Base-by-base conservation (phyloP, 1,284 basidiomycete species). In the Athelia sp. region DNA sequence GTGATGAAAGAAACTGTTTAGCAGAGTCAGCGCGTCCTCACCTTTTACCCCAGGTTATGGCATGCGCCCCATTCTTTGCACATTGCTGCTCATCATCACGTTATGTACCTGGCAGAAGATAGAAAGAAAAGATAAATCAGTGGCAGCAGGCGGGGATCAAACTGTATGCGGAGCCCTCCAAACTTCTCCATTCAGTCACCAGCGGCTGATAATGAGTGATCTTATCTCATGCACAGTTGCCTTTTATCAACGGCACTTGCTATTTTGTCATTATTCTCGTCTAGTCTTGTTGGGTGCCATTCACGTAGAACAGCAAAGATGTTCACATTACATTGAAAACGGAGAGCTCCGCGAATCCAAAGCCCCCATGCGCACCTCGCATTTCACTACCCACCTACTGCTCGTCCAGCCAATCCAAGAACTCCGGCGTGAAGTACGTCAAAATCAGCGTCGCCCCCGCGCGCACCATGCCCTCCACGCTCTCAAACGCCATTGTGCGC, bases 391-490 rank as follows among this genome's bases (percentile, higher is more conserved):
- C n/a, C 32, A 21, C 8, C n/a, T 21, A 40, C 19, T n/a, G 8
- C n/a, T 65, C 68, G 31, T 84, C 82, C 50, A 97, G 65, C 93
- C 94, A 96, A 50, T 95, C 88, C 52, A 98, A 74, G 69, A 98
- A 94, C 38, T 97, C 85, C 1, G 96, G 96, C 0, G 96, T 98
- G 62, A 98, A 98, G 73, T 99, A 99, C 1, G 84, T 87, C 51
- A 98, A 66, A 56, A 99, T 90, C 54, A 98, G 72, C 2, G 89
- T 93, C 24, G 92, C 93, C 10, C 93, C 90, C 90, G 97, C 95
- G 29, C 96, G 78, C 43, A 98, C 74, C 81, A 98, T 90, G 55
- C 90, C 82, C 51, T 97, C 92, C 3, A 83, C 81, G 4, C 83
- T 90, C 72, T 99, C 97, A 56, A 96, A 93, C 3, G 95, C 97